A percentile compares a stretch with the other conserved stretches of the same genome.
Evolutionary conservation across 2,329 filamentous ascomycete species (phyloP).

Genomic region (Claviceps africana): DNA sequence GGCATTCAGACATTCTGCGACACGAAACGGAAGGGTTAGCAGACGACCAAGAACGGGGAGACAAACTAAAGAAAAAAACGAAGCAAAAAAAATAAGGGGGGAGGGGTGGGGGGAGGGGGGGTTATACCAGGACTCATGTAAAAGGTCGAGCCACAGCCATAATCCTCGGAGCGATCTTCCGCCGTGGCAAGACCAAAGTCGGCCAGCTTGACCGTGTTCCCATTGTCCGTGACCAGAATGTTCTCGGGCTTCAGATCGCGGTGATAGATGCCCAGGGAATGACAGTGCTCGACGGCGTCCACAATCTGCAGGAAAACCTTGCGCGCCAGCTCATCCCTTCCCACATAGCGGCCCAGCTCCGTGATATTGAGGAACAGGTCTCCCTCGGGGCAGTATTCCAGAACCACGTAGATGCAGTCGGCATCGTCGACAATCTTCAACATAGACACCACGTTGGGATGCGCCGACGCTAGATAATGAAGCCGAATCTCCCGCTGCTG

Average conservation of each 20-base stretch:
- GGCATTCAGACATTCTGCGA: conserved; percentile 86
- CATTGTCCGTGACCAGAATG: conserved; percentile 78
- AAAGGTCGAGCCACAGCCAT: conserved; percentile 94
- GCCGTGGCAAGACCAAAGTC: conserved; percentile 93
- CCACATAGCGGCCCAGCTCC: conserved; percentile 81
- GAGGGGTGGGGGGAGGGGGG: too few relatives aligned
- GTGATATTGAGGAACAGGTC: conserved; percentile 97
- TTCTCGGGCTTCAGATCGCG: conserved; percentile 97
- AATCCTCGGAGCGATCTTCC: conserved; percentile 75
- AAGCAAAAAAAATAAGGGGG: too few relatives aligned
- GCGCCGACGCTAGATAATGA: conserved; percentile 76
- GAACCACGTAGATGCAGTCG: conserved; percentile 89
- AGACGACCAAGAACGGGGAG: too few relatives aligned
- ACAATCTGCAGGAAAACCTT: conserved; percentile 86
- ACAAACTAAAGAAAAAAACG: too few relatives aligned
- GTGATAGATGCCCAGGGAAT: conserved; percentile 87
- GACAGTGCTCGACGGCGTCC: conserved; percentile 93
- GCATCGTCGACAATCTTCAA: conserved; percentile 81
- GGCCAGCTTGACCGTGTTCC: conserved; percentile 83
- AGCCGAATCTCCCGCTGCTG: conserved; percentile 87
- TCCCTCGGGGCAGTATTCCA: conserved; percentile 94
- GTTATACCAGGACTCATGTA: conserved; percentile 99
- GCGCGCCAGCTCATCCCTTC: conserved; percentile 79
- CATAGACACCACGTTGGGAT: conserved; percentile 88
- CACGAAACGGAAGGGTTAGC: too few relatives aligned